Evolutionary conservation across 2,329 filamentous ascomycete genomes (phyloP).

Genomic region (Neofusicoccum cordaticola): DNA sequence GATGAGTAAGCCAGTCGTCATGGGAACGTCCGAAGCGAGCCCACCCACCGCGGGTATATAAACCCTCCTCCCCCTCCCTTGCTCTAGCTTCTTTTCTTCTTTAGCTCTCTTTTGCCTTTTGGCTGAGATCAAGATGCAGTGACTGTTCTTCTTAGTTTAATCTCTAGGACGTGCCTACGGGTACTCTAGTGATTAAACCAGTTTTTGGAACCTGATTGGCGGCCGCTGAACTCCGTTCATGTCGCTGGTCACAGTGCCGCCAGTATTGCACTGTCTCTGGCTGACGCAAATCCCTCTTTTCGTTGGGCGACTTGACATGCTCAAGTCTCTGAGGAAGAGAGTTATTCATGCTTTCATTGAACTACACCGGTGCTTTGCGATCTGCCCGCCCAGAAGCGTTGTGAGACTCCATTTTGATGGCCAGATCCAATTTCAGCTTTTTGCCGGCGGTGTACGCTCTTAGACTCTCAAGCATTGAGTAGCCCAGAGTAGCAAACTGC

Average conservation of each 20-base stretch:
- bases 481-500: no score
- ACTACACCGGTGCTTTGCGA: no score
- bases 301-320: neutral
- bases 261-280: neutral
- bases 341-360: no score
- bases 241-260: neutral
- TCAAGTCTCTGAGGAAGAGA: neutral
- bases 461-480: no score
- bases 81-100: neutral
- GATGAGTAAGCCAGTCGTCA: neutral
- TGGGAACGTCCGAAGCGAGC: no score
- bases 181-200: neutral
- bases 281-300: neutral
- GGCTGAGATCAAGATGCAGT: neutral
- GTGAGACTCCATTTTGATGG: no score
- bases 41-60: neutral
- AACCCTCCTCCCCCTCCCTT: neutral
- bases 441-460: no score
- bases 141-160: neutral
- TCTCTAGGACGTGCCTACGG: neutral
- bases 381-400: no score
- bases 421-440: no score
- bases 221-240: neutral
- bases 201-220: neutral
- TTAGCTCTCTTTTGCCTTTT: slow-evolving; percentile 5